These are phyloP conservation scores for Colletotrichum sp. DNA, from an alignment of 2,329 filamentous ascomycete species.

Conservation along the genomic window DNA sequence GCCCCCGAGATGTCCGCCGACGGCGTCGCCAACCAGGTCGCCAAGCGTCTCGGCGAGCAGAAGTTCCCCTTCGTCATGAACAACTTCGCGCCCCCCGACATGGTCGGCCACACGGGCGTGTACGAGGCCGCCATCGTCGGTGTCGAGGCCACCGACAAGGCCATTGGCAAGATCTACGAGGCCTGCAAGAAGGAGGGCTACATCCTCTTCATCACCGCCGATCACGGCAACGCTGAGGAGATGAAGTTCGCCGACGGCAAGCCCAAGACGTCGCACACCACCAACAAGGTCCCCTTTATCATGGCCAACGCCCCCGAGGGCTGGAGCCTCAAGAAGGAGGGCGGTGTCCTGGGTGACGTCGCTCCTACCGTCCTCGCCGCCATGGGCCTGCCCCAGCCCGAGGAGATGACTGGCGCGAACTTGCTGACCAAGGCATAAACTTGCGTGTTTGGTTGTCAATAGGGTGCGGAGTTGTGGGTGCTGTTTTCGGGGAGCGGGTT, in stretches of 20 bases:
- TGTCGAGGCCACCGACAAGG: conserved; percentile 86
- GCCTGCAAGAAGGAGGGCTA: conserved; percentile 94
- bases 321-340: conserved; percentile 77
- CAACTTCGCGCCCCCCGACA: conserved; percentile 99
- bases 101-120: conserved; percentile 98
- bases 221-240: conserved; percentile 98
- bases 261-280: conserved; percentile 97
- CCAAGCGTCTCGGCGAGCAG: conserved; percentile 83
- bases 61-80: conserved; percentile 99
- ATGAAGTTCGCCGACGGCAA: conserved; percentile 97
- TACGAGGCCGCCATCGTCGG: conserved; percentile 93
- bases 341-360: conserved; percentile 94
- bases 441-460: background rate
- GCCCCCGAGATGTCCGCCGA: conserved; percentile 96
- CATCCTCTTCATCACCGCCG: conserved; percentile 91
- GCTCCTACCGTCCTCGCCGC: conserved; percentile 90
- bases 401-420: conserved; percentile 89
- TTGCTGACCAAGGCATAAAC: conserved; percentile 72
- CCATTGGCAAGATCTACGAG: conserved; percentile 91
- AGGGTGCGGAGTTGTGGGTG: conserved; percentile 5
- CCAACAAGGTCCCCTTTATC: conserved; percentile 96
- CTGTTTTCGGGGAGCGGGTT: conserved; percentile 13
- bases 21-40: conserved; percentile 86
- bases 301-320: conserved; percentile 96
- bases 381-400: conserved; percentile 90